phyloP scores from a whole-genome alignment of 169 alveolate species.

The Amoebophrya sp. region DNA sequence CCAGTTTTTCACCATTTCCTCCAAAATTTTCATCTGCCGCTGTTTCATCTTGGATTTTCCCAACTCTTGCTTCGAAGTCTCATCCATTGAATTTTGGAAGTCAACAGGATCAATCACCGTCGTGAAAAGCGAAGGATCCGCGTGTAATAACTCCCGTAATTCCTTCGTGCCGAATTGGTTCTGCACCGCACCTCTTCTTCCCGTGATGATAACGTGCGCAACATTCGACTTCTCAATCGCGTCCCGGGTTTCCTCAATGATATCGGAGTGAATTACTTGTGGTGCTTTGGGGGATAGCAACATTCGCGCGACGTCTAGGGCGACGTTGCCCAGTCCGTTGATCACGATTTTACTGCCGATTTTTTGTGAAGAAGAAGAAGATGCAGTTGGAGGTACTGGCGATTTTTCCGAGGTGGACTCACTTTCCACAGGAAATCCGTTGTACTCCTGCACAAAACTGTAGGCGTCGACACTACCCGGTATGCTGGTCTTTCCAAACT shows the following conservation, averaged over 20 bases:
- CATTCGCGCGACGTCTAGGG: constrained; percentile 62
- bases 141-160: not conserved
- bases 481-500: constrained; percentile 29
- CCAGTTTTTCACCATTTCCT: constrained; percentile 27
- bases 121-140: not conserved
- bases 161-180: not conserved
- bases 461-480: constrained; percentile 38
- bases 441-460: constrained; percentile 55
- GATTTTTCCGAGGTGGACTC: too few relatives aligned
- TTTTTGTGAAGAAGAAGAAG: too few relatives aligned
- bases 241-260: too few relatives aligned
- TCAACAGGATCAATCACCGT: not conserved
- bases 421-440: too few relatives aligned
- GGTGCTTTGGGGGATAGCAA: not conserved
- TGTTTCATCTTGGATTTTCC: constrained; percentile 5
- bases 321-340: constrained; percentile 68
- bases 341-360: too few relatives aligned
- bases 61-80: not conserved
- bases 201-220: not conserved
- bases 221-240: not conserved
- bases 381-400: too few relatives aligned
- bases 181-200: not conserved
- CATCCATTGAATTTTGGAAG: too few relatives aligned
- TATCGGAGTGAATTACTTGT: not conserved
- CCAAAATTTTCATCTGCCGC: constrained; percentile 6